Percentiles rank a stretch among this genome's conserved stretches.
phyloP scores from a whole-genome alignment of 2,329 filamentous ascomycete species.

The Hortaea werneckii region DNA sequence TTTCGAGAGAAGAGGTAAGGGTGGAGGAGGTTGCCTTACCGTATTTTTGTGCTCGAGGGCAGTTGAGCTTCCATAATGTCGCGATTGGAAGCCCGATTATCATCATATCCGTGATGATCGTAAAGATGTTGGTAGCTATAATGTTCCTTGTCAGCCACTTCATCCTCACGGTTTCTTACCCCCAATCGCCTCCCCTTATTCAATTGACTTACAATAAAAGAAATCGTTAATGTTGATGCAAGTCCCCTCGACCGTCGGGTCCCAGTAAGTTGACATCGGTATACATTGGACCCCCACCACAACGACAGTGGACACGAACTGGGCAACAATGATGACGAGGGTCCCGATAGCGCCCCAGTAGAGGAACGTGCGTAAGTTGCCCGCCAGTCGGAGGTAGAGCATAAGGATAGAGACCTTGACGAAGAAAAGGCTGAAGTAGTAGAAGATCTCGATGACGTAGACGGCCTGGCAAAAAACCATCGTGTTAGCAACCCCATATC shows the following conservation, averaged over 20 bases:
- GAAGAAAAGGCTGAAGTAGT: conserved; percentile 31
- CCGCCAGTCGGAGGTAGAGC: conserved; percentile 30
- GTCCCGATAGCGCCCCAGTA: conserved; percentile 18
- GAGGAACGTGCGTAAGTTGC: conserved; percentile 11
- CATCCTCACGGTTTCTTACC: too few species aligned
- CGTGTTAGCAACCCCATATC: background rate
- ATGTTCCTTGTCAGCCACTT: too few species aligned
- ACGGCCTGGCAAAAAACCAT: conserved; percentile 10
- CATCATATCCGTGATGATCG: conserved; percentile 29
- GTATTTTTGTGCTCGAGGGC: conserved; percentile 23
- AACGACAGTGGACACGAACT: conserved; percentile 26
- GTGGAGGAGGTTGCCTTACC: too few species aligned
- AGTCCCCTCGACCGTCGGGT: conserved; percentile 14
- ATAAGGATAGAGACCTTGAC: conserved; percentile 31
- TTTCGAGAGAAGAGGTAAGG: too few species aligned
- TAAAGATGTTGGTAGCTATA: conserved; percentile 23
- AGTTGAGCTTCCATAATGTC: conserved; percentile 28
- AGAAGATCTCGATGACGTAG: conserved; percentile 25
- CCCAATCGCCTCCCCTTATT: too few species aligned
- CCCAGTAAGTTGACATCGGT: conserved; percentile 27
- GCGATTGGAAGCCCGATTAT: conserved; percentile 30
- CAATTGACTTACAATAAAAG: conserved; percentile 17
- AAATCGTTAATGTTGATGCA: conserved; percentile 29
- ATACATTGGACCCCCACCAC: conserved; percentile 28
- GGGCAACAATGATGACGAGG: conserved; percentile 26